These are phyloP conservation scores for Cladosporium austrohemisphaericum DNA, from an alignment of 2,329 filamentous ascomycete species.

Conservation along the genomic window DNA sequence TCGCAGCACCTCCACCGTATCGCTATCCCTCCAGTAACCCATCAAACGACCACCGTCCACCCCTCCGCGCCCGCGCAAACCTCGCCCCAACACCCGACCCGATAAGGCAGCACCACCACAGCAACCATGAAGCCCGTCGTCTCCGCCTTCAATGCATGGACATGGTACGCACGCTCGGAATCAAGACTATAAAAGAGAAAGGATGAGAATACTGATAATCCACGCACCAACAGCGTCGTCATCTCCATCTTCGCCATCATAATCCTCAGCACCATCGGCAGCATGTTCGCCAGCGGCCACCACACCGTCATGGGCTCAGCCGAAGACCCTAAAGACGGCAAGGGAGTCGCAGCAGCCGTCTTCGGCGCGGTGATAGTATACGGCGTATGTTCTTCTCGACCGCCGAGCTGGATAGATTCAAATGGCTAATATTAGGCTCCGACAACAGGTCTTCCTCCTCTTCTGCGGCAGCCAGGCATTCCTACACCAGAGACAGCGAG, in stretches of 20 bases:
- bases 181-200: constrained; percentile 9
- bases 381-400: constrained; percentile 57
- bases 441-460: constrained; percentile 71
- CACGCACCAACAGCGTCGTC: constrained; percentile 56
- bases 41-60: neutral
- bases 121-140: constrained; percentile 88
- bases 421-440: neutral
- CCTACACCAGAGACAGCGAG: constrained; percentile 77
- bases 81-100: neutral
- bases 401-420: no score
- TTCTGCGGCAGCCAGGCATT: constrained; percentile 89
- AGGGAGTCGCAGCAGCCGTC: constrained; percentile 75
- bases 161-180: constrained; percentile 62
- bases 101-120: constrained; percentile 15
- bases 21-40: neutral
- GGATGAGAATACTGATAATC: constrained; percentile 4
- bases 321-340: constrained; percentile 60
- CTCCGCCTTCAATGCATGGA: constrained; percentile 88
- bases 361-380: constrained; percentile 89
- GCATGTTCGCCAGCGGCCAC: constrained; percentile 71
- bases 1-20: neutral
- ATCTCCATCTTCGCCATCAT: constrained; percentile 63
- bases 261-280: constrained; percentile 62
- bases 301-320: constrained; percentile 77
- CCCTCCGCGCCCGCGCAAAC: neutral